Evolutionary conservation across 2,329 filamentous ascomycete species (phyloP).

Genomic region (Amauroascus niger): DNA sequence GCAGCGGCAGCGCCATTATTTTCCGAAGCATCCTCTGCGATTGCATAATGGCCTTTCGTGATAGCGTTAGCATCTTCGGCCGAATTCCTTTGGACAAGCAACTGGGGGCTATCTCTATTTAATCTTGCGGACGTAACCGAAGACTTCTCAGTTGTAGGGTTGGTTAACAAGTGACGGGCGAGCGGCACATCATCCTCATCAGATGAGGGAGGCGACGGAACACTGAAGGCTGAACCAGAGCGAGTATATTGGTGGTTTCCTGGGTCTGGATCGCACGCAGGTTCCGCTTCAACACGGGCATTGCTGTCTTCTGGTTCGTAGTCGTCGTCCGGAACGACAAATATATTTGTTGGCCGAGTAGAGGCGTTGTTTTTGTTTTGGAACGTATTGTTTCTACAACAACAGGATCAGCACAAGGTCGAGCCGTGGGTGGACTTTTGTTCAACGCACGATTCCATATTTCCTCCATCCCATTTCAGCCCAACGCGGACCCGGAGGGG

Average conservation of each 20-base stretch:
- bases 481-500: slow-evolving; percentile 27
- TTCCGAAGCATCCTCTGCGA: neutral
- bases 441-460: too few species aligned
- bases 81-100: neutral
- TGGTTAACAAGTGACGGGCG: neutral
- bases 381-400: neutral
- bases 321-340: slow-evolving; percentile 35
- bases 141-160: neutral
- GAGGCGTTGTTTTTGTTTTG: neutral
- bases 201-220: neutral
- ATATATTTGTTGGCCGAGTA: slow-evolving; percentile 28
- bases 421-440: too few species aligned
- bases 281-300: slow-evolving; percentile 9
- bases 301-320: slow-evolving; percentile 20
- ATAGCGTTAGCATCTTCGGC: neutral
- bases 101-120: neutral
- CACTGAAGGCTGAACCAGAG: neutral
- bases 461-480: slow-evolving; percentile 26
- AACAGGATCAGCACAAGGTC: neutral
- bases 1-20: neutral
- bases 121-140: neutral
- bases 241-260: neutral
- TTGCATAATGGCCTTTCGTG: neutral
- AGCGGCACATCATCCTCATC: neutral
- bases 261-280: neutral